Percentiles rank a stretch among this genome's conserved stretches.
These are phyloP conservation scores for Aspergillus campestris DNA, from an alignment of 495 filamentous ascomycete genomes.

Conservation along the genomic window DNA sequence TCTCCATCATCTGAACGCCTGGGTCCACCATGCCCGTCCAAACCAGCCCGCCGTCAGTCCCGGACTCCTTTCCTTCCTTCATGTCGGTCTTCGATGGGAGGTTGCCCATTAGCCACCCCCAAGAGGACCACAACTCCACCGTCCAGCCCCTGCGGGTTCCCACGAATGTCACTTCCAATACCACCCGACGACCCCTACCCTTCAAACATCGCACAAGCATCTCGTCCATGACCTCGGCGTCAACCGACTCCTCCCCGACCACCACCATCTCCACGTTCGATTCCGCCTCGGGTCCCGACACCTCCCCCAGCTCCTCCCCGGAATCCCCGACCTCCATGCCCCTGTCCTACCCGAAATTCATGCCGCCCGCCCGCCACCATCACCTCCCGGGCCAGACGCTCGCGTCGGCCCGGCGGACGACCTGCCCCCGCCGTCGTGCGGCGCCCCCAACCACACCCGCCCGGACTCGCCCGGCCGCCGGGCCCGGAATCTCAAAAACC, in stretches of 20 bases:
- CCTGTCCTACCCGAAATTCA: slow-evolving; percentile 33
- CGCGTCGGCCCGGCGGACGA: slow-evolving; percentile 11
- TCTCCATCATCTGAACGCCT: slow-evolving; percentile 6
- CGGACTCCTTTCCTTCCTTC: slow-evolving; percentile 62
- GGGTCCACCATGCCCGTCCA: slow-evolving; percentile 37
- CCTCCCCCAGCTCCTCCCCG: slow-evolving; percentile 85
- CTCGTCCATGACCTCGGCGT: slow-evolving; percentile 74
- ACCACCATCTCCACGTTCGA: slow-evolving; percentile 92
- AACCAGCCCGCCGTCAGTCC: slow-evolving; percentile 36
- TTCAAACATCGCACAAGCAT: slow-evolving; percentile 36
- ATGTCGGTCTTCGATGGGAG: slow-evolving; percentile 58
- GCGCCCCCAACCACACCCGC: slow-evolving; percentile 33
- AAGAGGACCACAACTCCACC: slow-evolving; percentile 21
- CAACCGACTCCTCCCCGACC: slow-evolving; percentile 88
- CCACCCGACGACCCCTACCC: slow-evolving; percentile 21
- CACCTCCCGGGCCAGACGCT: slow-evolving; percentile 20
- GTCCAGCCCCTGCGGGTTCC: slow-evolving; percentile 22
- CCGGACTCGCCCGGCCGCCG: slow-evolving; percentile 58
- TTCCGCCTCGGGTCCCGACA: slow-evolving; percentile 78
- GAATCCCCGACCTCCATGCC: slow-evolving; percentile 66
- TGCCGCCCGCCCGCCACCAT: slow-evolving; percentile 20
- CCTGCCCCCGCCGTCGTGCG: slow-evolving; percentile 19
- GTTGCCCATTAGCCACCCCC: slow-evolving; percentile 15
- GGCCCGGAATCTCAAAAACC: slow-evolving; percentile 83
- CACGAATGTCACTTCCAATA: slow-evolving; percentile 25